These are phyloP conservation scores for Tephrocybe sp. DNA, from an alignment of 768 basidiomycete species.

Conservation along the genomic window DNA sequence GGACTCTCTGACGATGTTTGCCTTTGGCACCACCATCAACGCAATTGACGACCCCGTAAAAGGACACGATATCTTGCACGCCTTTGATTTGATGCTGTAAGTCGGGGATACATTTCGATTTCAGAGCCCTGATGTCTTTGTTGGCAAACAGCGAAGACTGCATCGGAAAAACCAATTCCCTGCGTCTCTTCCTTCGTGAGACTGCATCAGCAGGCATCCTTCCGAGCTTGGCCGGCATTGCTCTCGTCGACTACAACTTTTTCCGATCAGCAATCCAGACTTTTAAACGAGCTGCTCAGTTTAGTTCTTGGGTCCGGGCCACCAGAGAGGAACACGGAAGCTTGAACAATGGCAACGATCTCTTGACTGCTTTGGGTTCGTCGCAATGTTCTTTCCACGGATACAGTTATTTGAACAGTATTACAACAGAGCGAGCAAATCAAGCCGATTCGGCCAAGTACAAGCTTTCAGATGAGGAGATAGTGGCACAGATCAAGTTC, in stretches of 20 bases:
- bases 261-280: conserved; percentile 7
- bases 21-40: conserved; percentile 4
- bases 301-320: conserved; percentile 2
- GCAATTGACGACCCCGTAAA: conserved; percentile 8
- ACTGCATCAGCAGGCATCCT: background rate
- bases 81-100: conserved; percentile 8
- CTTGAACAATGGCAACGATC: conserved; percentile 4
- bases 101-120: background rate
- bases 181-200: conserved; percentile 5
- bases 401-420: too few species aligned
- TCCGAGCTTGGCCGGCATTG: conserved; percentile 4
- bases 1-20: conserved; percentile 9
- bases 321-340: conserved; percentile 3
- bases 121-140: background rate
- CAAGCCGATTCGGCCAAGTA: conserved; percentile 3
- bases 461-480: conserved; percentile 5
- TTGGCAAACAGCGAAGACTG: background rate
- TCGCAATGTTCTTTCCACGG: too few species aligned
- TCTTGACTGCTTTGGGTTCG: conserved; percentile 6
- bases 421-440: conserved; percentile 3
- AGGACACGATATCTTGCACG: conserved; percentile 3
- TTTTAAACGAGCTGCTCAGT: conserved; percentile 3
- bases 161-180: background rate
- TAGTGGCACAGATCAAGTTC: conserved; percentile 5
- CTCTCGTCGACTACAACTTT: conserved; percentile 5